Evolutionary conservation across 1,284 basidiomycete species (phyloP).

Genomic region (Peniophora sp.): DNA sequence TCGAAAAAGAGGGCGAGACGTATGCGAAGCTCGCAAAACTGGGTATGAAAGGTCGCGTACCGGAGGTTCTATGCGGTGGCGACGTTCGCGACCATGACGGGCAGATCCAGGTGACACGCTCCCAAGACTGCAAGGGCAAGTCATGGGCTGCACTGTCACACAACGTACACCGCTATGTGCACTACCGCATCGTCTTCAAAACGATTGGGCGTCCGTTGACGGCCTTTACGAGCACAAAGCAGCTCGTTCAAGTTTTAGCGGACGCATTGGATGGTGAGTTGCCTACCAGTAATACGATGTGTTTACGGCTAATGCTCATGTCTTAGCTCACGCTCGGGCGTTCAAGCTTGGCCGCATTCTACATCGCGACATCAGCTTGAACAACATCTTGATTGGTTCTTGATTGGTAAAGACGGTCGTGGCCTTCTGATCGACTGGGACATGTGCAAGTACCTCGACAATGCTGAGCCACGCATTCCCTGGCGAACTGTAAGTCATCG

Average conservation of each 20-base stretch:
- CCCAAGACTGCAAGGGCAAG: neutral
- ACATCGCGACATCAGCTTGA: neutral
- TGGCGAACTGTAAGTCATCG: neutral
- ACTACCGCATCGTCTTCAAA: neutral
- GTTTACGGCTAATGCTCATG: neutral
- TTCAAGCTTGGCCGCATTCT: neutral
- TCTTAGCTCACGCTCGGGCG: neutral
- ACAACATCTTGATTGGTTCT: neutral
- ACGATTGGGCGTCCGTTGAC: neutral
- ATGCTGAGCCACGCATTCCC: neutral
- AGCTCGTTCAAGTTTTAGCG: neutral
- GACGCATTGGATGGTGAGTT: neutral
- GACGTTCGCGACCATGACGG: neutral
- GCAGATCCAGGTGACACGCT: neutral
- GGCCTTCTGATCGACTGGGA: neutral
- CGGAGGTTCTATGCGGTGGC: neutral
- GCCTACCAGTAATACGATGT: neutral
- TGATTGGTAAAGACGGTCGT: neutral
- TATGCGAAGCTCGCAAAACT: neutral
- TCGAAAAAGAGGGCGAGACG: neutral
- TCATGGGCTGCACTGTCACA: neutral
- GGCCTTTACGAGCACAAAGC: neutral
- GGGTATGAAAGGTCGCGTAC: neutral
- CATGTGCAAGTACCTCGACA: neutral
- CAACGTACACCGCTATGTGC: neutral